Conservation (phyloP, 805 yeast genomes). For the Candida morakotiae region DNA sequence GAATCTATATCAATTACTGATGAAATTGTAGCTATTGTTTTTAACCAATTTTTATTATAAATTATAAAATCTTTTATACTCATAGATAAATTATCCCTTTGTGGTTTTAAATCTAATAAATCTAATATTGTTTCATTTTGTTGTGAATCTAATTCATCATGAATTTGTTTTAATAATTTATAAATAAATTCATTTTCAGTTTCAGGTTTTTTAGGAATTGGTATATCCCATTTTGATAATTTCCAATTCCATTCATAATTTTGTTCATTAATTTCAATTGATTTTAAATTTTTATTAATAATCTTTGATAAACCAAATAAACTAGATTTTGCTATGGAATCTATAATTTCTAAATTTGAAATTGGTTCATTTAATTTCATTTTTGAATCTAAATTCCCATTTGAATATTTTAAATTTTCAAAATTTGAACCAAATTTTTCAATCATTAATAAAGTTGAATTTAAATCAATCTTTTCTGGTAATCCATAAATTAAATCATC, state of each 20-base stretch:
- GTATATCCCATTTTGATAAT: conserved; percentile 72
- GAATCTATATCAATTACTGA: conserved; percentile 11
- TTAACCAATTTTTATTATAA: conserved; percentile 15
- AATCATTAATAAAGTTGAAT: conserved; percentile 45
- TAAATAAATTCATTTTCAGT: conserved; percentile 49
- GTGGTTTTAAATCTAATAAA: conserved; percentile 12
- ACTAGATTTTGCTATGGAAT: conserved; percentile 48
- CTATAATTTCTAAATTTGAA: conserved; percentile 12
- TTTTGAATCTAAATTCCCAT: conserved; percentile 53
- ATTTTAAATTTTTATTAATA: conserved; percentile 22
- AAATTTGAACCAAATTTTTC: conserved; percentile 24
- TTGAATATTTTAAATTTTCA: conserved; percentile 47
- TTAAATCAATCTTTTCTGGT: conserved; percentile 53
- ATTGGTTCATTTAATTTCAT: conserved; percentile 10
- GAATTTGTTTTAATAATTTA: conserved; percentile 44
- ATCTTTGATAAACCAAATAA: conserved; percentile 53
- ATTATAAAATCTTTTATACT: conserved; percentile 15
- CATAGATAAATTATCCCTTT: conserved; percentile 2
- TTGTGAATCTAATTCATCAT: conserved; percentile 26
- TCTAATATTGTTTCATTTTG: conserved; percentile 18
- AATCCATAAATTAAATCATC: conserved; percentile 63
- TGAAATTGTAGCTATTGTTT: conserved; percentile 25
- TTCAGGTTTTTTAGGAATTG: conserved; percentile 34
- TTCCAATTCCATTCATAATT: conserved; percentile 72
- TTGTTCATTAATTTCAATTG: conserved; percentile 10